Conservation (phyloP, 345 rosid genomes). For the Citrus sp. region DNA sequence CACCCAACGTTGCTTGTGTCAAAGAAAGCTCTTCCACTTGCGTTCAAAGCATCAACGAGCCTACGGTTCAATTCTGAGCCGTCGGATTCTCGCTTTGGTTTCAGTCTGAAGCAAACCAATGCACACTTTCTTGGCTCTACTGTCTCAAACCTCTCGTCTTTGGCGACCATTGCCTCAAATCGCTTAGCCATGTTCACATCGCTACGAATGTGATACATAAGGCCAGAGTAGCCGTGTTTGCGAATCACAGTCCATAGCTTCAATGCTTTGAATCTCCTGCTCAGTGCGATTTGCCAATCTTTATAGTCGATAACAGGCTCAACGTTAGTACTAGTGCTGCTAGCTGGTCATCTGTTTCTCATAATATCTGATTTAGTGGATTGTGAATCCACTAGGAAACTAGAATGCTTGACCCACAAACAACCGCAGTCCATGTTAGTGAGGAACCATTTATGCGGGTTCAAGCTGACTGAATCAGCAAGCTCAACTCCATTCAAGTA, state of each 20-base stretch:
- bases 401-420: constrained; percentile 47
- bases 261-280: constrained; percentile 28
- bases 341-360: too few relatives aligned
- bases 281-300: constrained; percentile 32
- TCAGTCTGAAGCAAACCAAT: too few relatives aligned
- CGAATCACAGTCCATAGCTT: constrained; percentile 41
- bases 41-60: too few relatives aligned
- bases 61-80: too few relatives aligned
- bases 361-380: constrained; percentile 6
- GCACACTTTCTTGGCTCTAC: too few relatives aligned
- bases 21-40: too few relatives aligned
- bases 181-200: constrained; percentile 24
- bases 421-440: constrained; percentile 47
- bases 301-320: constrained; percentile 21
- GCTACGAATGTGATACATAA: constrained; percentile 23
- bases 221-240: constrained; percentile 16
- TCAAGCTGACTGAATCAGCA: constrained; percentile 4
- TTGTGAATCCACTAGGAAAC: constrained; percentile 21
- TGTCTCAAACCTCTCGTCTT: too few relatives aligned
- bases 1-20: too few relatives aligned
- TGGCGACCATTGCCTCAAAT: constrained; percentile 28
- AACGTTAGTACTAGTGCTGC: constrained; percentile 5
- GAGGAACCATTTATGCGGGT: constrained; percentile 47
- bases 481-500: constrained; percentile 35
- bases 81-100: too few relatives aligned